Conservation (phyloP, 495 filamentous ascomycete species). For the Pyrenula aspistea region DNA sequence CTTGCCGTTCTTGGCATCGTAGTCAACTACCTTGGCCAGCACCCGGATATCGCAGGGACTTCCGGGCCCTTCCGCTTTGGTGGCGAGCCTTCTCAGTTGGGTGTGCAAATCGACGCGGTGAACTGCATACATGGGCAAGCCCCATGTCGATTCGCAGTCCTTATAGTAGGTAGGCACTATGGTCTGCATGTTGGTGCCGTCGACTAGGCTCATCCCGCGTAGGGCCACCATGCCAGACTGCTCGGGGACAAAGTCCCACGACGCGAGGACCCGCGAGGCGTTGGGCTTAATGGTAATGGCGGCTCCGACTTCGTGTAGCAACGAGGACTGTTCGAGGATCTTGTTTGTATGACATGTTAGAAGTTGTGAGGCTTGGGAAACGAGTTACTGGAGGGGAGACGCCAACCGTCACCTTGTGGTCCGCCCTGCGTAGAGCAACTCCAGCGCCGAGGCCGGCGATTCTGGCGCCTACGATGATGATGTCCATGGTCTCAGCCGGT, state of each 20-base stretch:
- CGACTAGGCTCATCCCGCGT: not conserved
- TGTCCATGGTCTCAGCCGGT: too few species aligned
- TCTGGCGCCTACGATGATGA: conserved; percentile 1
- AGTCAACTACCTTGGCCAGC: conserved; percentile 36
- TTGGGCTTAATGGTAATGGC: conserved; percentile 4
- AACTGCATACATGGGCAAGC: conserved; percentile 4
- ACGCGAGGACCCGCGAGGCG: conserved; percentile 2
- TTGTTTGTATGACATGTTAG: not conserved
- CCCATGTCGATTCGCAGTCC: conserved; percentile 1
- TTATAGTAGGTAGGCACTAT: conserved; percentile 1
- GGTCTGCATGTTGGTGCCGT: conserved; percentile 1
- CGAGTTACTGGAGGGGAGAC: not conserved
- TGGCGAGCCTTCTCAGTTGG: too few species aligned
- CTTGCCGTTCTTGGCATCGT: conserved; percentile 25
- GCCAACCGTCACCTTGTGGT: conserved; percentile 5
- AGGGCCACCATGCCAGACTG: conserved; percentile 2
- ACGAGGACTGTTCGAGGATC: conserved; percentile 5
- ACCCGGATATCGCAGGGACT: too few species aligned
- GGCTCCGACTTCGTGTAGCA: conserved; percentile 2
- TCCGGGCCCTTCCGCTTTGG: too few species aligned
- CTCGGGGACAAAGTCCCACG: conserved; percentile 3
- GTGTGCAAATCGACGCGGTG: too few species aligned
- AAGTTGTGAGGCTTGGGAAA: too few species aligned
- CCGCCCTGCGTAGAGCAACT: conserved; percentile 4
- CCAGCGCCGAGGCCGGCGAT: conserved; percentile 2